Conservation (phyloP, 176 grass and related monocot species). For the Hyparrhenia diplandra region DNA sequence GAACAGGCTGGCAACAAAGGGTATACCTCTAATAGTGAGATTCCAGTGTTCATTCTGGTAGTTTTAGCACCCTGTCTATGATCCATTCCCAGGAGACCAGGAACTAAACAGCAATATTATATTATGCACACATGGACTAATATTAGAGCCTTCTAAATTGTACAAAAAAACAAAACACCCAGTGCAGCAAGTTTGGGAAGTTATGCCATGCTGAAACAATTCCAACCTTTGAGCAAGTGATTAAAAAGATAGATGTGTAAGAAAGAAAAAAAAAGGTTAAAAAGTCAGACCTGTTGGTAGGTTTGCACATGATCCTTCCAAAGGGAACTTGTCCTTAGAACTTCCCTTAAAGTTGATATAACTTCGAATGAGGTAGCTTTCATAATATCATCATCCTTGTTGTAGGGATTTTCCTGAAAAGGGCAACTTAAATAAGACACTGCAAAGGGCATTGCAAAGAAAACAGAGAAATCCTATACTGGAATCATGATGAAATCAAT, state of each 20-base stretch:
- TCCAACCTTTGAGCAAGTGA: not conserved
- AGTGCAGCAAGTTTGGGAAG: not conserved
- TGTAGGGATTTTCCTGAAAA: constrained; percentile 76
- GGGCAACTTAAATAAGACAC: constrained; percentile 6
- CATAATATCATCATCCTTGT: constrained; percentile 90
- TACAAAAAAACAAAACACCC: constrained; percentile 18
- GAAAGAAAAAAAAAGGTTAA: not conserved
- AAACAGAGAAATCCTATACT: constrained; percentile 6
- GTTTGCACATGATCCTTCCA: constrained; percentile 98
- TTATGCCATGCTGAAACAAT: constrained; percentile 3
- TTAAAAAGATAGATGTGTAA: not conserved
- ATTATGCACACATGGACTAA: not conserved
- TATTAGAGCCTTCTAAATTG: not conserved
- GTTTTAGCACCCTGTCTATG: not conserved
- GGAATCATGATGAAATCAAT: constrained; percentile 16
- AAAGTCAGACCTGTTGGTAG: constrained; percentile 69
- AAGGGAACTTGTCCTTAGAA: constrained; percentile 80
- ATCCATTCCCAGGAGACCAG: not conserved
- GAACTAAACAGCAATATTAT: not conserved
- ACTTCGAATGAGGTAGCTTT: constrained; percentile 99
- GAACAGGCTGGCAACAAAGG: constrained; percentile 1
- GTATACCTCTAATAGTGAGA: not conserved
- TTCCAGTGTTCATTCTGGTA: not conserved
- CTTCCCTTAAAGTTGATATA: constrained; percentile 97
- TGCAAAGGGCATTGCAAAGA: not conserved